Evolutionary conservation across 176 grass and related monocot species (phyloP), one percentile per base, ranked within the genome.

Genomic region (Bolboschoenus planiculmis): DNA sequence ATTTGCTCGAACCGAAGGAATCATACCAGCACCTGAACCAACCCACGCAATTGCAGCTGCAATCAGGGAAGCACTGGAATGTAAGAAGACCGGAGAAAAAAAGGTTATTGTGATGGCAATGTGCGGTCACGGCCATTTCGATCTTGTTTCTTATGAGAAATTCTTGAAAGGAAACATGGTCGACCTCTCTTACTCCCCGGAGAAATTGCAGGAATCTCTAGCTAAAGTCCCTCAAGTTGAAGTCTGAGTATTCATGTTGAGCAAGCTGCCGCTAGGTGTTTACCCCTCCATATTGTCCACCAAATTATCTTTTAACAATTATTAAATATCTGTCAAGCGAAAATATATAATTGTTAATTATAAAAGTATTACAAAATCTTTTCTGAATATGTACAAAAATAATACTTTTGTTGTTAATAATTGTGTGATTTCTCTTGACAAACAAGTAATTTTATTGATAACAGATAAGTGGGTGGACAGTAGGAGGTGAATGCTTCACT

Each of bases 91-190:
- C 0, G 96, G 96, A 55, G 96, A 98, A 84, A 79, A 94, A 85
- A 97, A 98, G 85, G 95, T 98, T 0, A 98, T 98, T 71, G 85
- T 98, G 65, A 98, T 95, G 42, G 95, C 95, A 18, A 95, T 98
- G 92, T 95, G 95, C 71, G 95, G 95, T 10, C 92, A 97, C n/a
- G 95, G 95, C 34, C 95, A 97, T 84, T 97, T 97, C 20, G 95
- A 94, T 83, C 95, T 98, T 1, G 63, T 85, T 9, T 67, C 95
- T 0, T 98, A 98, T 57, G 95, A 95, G 2, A 92, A 85, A 63
- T 97, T 94, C 81, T 88, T 97, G 47, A 87, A 84, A 78, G 95
- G 92, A 30, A 80, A 88, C 63, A 97, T 97, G 92, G 84, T 94
- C 36, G 92, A 97, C 70, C 85, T 97, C 4, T 71, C 82, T 0